A percentile compares a stretch with the other conserved stretches of the same genome.
Conservation (phyloP, 2,329 filamentous ascomycete genomes). For the Curvularia sp. region DNA sequence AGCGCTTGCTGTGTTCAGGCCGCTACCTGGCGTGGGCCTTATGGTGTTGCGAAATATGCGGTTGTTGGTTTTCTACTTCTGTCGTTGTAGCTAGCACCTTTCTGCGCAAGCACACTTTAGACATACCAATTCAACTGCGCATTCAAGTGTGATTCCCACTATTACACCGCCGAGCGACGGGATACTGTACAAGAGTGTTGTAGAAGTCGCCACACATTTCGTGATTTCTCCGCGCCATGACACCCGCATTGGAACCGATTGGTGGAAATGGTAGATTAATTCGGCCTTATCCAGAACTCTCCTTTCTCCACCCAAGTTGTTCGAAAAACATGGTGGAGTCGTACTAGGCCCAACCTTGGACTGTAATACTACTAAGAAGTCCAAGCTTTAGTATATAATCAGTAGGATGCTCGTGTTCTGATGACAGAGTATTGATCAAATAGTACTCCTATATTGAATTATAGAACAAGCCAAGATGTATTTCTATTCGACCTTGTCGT, state of each 20-base stretch:
- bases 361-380: neutral
- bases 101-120: neutral
- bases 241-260: conserved; percentile 10
- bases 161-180: neutral
- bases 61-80: neutral
- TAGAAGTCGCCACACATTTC: neutral
- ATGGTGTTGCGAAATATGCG: neutral
- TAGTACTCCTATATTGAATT: neutral
- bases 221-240: conserved; percentile 1
- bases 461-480: conserved; percentile 7
- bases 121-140: neutral
- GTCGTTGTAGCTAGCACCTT: neutral
- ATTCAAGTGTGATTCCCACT: neutral
- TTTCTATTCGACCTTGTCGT: conserved; percentile 4
- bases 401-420: neutral
- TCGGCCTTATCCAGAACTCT: conserved; percentile 1
- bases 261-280: conserved; percentile 17
- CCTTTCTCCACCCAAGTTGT: neutral
- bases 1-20: neutral
- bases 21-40: neutral
- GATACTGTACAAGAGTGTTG: neutral
- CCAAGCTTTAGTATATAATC: neutral
- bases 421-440: neutral
- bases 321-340: neutral
- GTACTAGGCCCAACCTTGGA: neutral